Evolutionary conservation across 495 filamentous ascomycete genomes (phyloP).

Genomic region (Aspergillus taichungensis): DNA sequence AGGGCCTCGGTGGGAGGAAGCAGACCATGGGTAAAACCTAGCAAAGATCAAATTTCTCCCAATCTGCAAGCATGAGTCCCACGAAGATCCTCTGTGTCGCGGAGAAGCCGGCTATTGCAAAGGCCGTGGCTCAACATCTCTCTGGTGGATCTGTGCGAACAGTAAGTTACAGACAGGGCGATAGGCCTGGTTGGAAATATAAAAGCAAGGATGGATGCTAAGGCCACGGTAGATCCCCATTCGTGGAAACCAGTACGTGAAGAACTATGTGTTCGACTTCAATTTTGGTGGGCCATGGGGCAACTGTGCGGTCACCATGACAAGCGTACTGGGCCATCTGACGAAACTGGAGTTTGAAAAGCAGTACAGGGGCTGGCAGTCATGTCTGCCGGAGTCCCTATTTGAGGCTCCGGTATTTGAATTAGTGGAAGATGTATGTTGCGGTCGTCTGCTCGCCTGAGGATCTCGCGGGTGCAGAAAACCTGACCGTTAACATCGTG

Average conservation of each 20-base stretch:
- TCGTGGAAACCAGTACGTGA: slow-evolving; percentile 65
- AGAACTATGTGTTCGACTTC: slow-evolving; percentile 91
- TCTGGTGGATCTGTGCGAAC: slow-evolving; percentile 62
- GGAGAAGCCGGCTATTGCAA: slow-evolving; percentile 94
- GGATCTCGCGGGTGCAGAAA: not conserved
- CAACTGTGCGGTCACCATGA: slow-evolving; percentile 78
- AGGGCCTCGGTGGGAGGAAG: slow-evolving; percentile 2
- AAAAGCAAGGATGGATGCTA: slow-evolving; percentile 12
- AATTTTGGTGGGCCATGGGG: slow-evolving; percentile 79
- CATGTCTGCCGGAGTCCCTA: slow-evolving; percentile 65
- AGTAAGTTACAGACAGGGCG: slow-evolving; percentile 40
- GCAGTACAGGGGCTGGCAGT: slow-evolving; percentile 67
- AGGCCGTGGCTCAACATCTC: slow-evolving; percentile 83
- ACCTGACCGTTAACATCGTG: slow-evolving; percentile 5
- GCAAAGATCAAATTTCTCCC: not conserved
- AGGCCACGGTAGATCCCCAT: slow-evolving; percentile 41
- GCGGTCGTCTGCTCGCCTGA: not conserved
- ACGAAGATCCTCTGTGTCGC: slow-evolving; percentile 79
- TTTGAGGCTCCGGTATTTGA: slow-evolving; percentile 75
- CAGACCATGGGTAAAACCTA: not conserved
- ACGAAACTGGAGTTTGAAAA: slow-evolving; percentile 61
- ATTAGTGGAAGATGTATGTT: slow-evolving; percentile 51
- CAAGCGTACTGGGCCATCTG: slow-evolving; percentile 81
- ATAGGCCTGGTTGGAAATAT: too few relatives aligned
- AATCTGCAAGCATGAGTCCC: slow-evolving; percentile 17